Conservation (phyloP, 805 yeast genomes). For the Candida easanensis region DNA sequence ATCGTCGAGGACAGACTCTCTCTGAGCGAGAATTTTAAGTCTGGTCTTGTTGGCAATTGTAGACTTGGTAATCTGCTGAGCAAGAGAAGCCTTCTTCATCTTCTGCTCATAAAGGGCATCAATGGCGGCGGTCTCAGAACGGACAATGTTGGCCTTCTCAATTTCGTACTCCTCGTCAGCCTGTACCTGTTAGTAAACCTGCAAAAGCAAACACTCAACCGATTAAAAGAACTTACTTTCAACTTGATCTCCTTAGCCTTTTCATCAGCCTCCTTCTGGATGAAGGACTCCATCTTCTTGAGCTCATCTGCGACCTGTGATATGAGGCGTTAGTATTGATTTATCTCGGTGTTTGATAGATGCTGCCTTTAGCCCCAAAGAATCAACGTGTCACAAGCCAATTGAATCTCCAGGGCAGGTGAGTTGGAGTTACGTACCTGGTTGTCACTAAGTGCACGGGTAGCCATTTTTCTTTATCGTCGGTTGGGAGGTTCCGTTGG, state of each 20-base stretch:
- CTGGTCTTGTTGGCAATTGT: slow-evolving; percentile 95
- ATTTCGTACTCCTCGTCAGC: slow-evolving; percentile 99
- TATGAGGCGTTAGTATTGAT: not conserved
- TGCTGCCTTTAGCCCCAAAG: too few species aligned
- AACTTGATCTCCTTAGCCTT: slow-evolving; percentile 94
- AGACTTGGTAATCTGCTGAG: slow-evolving; percentile 94
- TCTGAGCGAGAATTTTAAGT: slow-evolving; percentile 81
- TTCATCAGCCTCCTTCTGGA: slow-evolving; percentile 98
- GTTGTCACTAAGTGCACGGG: slow-evolving; percentile 43
- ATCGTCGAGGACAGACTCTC: slow-evolving; percentile 73
- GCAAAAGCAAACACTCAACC: too few species aligned
- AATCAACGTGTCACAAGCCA: not conserved
- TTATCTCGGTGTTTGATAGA: not conserved
- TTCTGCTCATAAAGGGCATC: slow-evolving; percentile 78
- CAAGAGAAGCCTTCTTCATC: slow-evolving; percentile 85
- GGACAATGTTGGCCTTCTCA: slow-evolving; percentile 92
- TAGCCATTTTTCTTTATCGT: slow-evolving; percentile 37
- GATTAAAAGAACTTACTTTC: slow-evolving; percentile 41
- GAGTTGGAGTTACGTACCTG: slow-evolving; percentile 37
- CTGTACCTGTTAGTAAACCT: slow-evolving; percentile 18
- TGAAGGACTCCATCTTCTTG: slow-evolving; percentile 97
- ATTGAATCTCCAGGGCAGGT: not conserved
- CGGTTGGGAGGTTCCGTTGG: too few species aligned
- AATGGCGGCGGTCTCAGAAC: slow-evolving; percentile 86
- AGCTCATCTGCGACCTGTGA: slow-evolving; percentile 87